Evolutionary conservation across 2,329 filamentous ascomycete genomes (phyloP).

Genomic region (Xylariaceae sp.): DNA sequence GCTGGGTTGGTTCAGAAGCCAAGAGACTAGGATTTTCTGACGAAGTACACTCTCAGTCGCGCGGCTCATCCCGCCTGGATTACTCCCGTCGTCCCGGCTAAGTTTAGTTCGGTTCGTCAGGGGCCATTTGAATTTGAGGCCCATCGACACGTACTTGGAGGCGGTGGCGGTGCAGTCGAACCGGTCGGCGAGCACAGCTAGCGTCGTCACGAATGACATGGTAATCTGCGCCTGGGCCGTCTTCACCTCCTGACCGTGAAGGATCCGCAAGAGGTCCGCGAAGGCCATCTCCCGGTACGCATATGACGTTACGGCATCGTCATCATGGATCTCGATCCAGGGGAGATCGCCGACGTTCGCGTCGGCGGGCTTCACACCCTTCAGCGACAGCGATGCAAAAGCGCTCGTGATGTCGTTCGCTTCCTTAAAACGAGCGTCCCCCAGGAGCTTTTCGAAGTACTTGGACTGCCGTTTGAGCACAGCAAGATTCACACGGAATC

Average conservation of each 20-base stretch:
- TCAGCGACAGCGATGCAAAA: constrained; percentile 45
- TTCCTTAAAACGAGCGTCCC: constrained; percentile 59
- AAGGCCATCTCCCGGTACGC: constrained; percentile 57
- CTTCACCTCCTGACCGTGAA: constrained; percentile 51
- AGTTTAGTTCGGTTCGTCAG: constrained; percentile 37
- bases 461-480: constrained; percentile 56
- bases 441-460: constrained; percentile 65
- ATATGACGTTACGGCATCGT: constrained; percentile 60
- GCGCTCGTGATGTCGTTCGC: constrained; percentile 47
- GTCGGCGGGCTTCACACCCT: constrained; percentile 43
- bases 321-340: constrained; percentile 57
- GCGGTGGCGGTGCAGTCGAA: constrained; percentile 60
- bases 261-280: constrained; percentile 59
- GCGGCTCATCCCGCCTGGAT: constrained; percentile 30
- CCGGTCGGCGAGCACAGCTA: constrained; percentile 66
- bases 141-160: constrained; percentile 45
- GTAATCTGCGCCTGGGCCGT: constrained; percentile 38
- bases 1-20: constrained; percentile 56
- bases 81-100: constrained; percentile 35
- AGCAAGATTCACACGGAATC: constrained; percentile 56
- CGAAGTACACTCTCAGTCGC: constrained; percentile 60
- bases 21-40: constrained; percentile 63
- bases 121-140: constrained; percentile 52
- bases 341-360: constrained; percentile 52
- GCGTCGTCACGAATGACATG: constrained; percentile 58